Evolutionary conservation across 352 stramenopile genomes (phyloP).

Genomic region (Phytopythium delawarense): DNA sequence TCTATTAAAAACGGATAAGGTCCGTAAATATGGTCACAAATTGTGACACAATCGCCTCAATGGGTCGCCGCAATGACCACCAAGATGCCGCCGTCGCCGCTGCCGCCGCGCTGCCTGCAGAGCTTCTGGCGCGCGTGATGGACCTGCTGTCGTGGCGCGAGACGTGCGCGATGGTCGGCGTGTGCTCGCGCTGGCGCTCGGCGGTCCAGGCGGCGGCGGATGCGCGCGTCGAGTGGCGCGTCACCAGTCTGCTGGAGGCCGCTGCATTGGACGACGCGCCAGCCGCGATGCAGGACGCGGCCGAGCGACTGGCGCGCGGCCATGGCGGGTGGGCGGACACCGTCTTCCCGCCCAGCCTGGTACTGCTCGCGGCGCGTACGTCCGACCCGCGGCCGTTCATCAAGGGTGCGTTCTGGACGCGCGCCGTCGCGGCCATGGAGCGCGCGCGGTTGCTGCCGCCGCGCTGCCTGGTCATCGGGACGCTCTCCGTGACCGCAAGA

Average conservation of each 20-base stretch:
- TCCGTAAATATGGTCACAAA: too few species aligned
- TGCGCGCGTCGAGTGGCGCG: conserved; percentile 27
- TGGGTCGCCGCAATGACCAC: background rate
- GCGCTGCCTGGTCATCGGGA: conserved; percentile 30
- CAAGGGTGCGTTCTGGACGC: conserved; percentile 34
- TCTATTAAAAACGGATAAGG: too few species aligned
- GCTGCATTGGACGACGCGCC: background rate
- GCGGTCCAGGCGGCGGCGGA: conserved; percentile 13
- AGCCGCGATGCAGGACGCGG: conserved; percentile 17
- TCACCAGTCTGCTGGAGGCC: conserved; percentile 6
- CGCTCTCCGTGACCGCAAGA: conserved; percentile 19
- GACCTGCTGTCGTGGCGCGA: conserved; percentile 46
- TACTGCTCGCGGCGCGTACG: conserved; percentile 32
- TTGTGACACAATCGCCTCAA: too few species aligned
- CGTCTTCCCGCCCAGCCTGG: conserved; percentile 37
- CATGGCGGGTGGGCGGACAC: conserved; percentile 23
- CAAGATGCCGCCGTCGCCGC: background rate
- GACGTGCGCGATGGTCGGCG: conserved; percentile 27
- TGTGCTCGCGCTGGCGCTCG: conserved; percentile 21
- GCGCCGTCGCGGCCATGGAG: conserved; percentile 28
- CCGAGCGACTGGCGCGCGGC: conserved; percentile 33
- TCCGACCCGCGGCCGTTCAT: conserved; percentile 20
- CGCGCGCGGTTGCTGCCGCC: conserved; percentile 31
- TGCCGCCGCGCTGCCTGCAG: conserved; percentile 20
- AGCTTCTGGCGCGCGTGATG: conserved; percentile 40